phyloP scores from a whole-genome alignment of 331 rosid species.

The Erythrophleum ivorense region DNA sequence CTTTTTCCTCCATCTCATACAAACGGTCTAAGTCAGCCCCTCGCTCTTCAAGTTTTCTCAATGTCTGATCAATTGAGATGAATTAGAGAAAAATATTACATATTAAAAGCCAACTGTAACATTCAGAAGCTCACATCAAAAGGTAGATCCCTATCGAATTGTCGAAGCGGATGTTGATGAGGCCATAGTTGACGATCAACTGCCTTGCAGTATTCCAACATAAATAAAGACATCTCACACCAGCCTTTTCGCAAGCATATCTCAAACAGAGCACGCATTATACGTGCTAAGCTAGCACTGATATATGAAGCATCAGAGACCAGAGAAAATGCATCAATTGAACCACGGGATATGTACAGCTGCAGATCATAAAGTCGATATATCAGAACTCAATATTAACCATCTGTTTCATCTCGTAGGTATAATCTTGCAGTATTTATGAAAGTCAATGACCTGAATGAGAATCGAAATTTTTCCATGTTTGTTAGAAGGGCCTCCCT shows the following conservation, averaged over 20 bases:
- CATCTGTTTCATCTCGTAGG: too few species aligned
- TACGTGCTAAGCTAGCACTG: conserved; percentile 94
- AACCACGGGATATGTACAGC: conserved; percentile 89
- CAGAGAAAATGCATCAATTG: conserved; percentile 76
- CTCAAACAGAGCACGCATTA: conserved; percentile 87
- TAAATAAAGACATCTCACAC: conserved; percentile 85
- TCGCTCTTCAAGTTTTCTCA: conserved; percentile 81
- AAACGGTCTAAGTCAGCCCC: conserved; percentile 83
- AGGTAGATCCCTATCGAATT: conserved; percentile 83
- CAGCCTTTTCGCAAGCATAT: conserved; percentile 86
- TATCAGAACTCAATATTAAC: too few species aligned
- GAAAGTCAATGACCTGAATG: conserved; percentile 67
- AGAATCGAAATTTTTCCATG: conserved; percentile 92
- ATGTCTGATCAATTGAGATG: conserved; percentile 50
- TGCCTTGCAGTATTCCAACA: conserved; percentile 94
- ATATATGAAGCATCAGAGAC: conserved; percentile 91
- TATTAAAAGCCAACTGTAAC: too few species aligned
- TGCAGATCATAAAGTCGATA: conserved; percentile 50
- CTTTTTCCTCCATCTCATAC: conserved; percentile 87
- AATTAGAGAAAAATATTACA: conserved; percentile 40
- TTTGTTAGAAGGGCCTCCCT: conserved; percentile 91
- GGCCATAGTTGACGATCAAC: conserved; percentile 98
- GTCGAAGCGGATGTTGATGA: conserved; percentile 87
- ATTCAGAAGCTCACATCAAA: too few species aligned
- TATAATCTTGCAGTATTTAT: conserved; percentile 3